phyloP scores from a whole-genome alignment of 495 filamentous ascomycete genomes.

The Letharia lupina region DNA sequence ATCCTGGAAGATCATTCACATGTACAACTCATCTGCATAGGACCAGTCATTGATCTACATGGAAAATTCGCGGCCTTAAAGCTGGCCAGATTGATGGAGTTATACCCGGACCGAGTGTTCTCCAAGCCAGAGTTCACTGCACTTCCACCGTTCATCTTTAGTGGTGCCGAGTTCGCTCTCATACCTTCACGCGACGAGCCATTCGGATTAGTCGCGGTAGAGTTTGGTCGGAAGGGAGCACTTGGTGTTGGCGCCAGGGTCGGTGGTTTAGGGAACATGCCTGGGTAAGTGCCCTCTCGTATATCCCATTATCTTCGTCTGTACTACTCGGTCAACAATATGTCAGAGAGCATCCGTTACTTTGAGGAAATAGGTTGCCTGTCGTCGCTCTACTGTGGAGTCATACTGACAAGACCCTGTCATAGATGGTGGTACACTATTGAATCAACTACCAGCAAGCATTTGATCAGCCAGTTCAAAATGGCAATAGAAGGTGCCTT shows the following conservation, averaged over 20 bases:
- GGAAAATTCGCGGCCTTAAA: constrained; percentile 71
- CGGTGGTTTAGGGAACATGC: constrained; percentile 69
- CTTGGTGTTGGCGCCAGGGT: constrained; percentile 61
- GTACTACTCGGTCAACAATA: constrained; percentile 40
- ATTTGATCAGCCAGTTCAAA: constrained; percentile 65
- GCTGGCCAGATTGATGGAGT: constrained; percentile 60
- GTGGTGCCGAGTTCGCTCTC: constrained; percentile 68
- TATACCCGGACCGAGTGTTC: constrained; percentile 68
- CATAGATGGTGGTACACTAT: constrained; percentile 58
- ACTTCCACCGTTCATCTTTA: constrained; percentile 67
- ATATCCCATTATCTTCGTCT: constrained; percentile 44
- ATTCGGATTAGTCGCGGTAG: constrained; percentile 73
- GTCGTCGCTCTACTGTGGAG: constrained; percentile 6
- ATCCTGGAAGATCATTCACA: constrained; percentile 60
- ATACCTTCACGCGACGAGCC: constrained; percentile 76
- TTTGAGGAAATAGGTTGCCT: neutral
- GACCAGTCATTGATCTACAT: constrained; percentile 70
- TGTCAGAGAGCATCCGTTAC: neutral
- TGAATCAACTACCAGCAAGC: constrained; percentile 61
- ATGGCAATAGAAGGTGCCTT: constrained; percentile 59
- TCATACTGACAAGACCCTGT: constrained; percentile 32
- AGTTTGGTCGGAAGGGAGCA: constrained; percentile 71
- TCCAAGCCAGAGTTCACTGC: constrained; percentile 71
- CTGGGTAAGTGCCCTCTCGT: constrained; percentile 43
- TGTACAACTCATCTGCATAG: constrained; percentile 62